phyloP scores from a whole-genome alignment of 1,139 yeast species.

The Waltiozyma sp. region DNA sequence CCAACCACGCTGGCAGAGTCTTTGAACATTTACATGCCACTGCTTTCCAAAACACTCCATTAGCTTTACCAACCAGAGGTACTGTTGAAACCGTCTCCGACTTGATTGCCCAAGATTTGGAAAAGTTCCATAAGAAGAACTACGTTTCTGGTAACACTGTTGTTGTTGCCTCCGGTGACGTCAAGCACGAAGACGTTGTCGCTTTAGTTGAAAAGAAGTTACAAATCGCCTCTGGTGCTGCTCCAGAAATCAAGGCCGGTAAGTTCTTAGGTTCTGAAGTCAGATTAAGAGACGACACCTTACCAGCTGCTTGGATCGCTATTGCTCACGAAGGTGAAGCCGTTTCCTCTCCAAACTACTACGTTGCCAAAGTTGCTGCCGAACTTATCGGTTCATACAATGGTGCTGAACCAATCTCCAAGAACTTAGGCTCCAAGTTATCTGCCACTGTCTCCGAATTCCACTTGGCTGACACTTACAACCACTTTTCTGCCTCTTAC shows the following conservation, averaged over 20 bases:
- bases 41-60: constrained; percentile 77
- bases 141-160: constrained; percentile 55
- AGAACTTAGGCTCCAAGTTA: constrained; percentile 77
- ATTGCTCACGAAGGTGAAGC: constrained; percentile 69
- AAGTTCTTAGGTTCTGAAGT: constrained; percentile 73
- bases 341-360: constrained; percentile 48
- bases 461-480: constrained; percentile 60
- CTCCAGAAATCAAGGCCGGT: constrained; percentile 37
- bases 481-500: constrained; percentile 63
- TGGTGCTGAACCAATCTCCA: constrained; percentile 40
- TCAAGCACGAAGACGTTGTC: constrained; percentile 57
- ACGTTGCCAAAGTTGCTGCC: constrained; percentile 65
- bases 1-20: constrained; percentile 30
- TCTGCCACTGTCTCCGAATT: constrained; percentile 63
- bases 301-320: constrained; percentile 69
- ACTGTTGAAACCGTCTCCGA: constrained; percentile 50
- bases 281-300: constrained; percentile 78
- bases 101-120: constrained; percentile 48
- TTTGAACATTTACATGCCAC: constrained; percentile 67
- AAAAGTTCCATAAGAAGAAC: constrained; percentile 43
- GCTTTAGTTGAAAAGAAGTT: constrained; percentile 46
- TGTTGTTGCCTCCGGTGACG: constrained; percentile 64
- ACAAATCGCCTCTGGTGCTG: constrained; percentile 39
- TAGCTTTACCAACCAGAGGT: constrained; percentile 67
- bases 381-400: constrained; percentile 54